Conservation (phyloP, 495 filamentous ascomycete species). For the Penicillium antarcticum region DNA sequence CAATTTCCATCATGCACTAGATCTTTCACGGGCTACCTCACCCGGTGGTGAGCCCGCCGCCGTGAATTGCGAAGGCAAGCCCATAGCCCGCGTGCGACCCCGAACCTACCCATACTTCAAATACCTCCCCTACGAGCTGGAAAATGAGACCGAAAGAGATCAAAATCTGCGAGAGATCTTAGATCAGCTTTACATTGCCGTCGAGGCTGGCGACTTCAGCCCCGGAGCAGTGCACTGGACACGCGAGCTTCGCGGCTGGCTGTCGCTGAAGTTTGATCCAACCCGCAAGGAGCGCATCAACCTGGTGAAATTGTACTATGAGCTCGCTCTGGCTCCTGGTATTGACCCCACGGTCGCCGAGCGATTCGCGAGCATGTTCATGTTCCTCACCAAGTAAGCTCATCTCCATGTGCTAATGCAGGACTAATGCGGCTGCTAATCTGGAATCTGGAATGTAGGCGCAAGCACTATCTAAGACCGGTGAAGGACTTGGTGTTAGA, state of each 20-base stretch:
- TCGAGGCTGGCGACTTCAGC: slow-evolving; percentile 89
- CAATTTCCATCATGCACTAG: slow-evolving; percentile 47
- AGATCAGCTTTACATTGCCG: slow-evolving; percentile 84
- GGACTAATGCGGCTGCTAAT: slow-evolving; percentile 21
- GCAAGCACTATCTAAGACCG: slow-evolving; percentile 91
- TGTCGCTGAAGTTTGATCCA: slow-evolving; percentile 94
- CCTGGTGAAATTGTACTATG: slow-evolving; percentile 89
- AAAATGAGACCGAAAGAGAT: slow-evolving; percentile 70
- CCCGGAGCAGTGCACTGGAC: slow-evolving; percentile 97
- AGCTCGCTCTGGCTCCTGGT: slow-evolving; percentile 86
- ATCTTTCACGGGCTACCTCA: slow-evolving; percentile 61
- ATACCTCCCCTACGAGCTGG: slow-evolving; percentile 81
- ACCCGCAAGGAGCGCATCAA: slow-evolving; percentile 75
- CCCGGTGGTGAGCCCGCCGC: slow-evolving; percentile 60
- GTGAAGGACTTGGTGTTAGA: slow-evolving; percentile 85
- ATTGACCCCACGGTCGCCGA: slow-evolving; percentile 79
- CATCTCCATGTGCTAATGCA: background rate
- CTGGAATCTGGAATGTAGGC: slow-evolving; percentile 49
- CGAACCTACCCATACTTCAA: slow-evolving; percentile 90
- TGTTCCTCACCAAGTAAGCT: slow-evolving; percentile 82
- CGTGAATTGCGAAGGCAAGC: slow-evolving; percentile 49
- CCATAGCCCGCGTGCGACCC: slow-evolving; percentile 70
- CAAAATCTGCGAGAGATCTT: slow-evolving; percentile 78
- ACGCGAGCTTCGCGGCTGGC: slow-evolving; percentile 90
- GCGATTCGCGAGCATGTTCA: slow-evolving; percentile 94